Evolutionary conservation across 805 yeast genomes (phyloP), one percentile per base, ranked within the genome.

Genomic region (Candida schatavii): DNA sequence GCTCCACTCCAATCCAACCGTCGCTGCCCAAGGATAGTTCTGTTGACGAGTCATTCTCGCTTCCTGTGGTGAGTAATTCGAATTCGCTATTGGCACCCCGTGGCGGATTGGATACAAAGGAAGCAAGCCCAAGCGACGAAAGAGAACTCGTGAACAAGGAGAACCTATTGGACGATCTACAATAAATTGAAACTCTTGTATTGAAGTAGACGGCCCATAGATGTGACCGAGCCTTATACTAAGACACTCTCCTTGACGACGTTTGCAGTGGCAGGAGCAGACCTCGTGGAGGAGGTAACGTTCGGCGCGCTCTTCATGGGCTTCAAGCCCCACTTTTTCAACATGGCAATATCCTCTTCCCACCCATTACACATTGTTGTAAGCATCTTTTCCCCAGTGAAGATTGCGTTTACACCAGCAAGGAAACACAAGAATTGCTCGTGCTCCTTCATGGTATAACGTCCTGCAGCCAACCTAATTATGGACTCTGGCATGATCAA

Each of bases 301-400:
- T 23, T 23, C 37, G n/a, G 37, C 9, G 28, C 37, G 45, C 76
- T 67, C 52, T 72, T 63, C 81, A 78, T 75, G 35, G 82, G 82
- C 48, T 59, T 62, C 51, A 81, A 50, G 0, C 93, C 93, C 90
- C 90, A 85, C 51, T 74, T 78, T 5, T 62, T 56, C 23, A 85
- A 64, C 88, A 85, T 78, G 6, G 61, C 73, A 44, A 74, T 83
- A 56, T 85, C 93, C 52, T 84, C 90, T 35, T 85, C 88, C 90
- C 91, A 85, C 5, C 88, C 89, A 50, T 78, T 82, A 57, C 91
- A 85, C 80, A 81, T 78, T 3, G 93, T 86, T 2, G 93, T 85
- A 43, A 85, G 65, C 91, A 85, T 85, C 49, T 75, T 78, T 58
- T 85, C 82, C 28, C 93, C 93, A 0, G 90, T 85, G 61, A 85